Evolutionary conservation across 331 rosid genomes (phyloP), one percentile per base, ranked within the genome.

Genomic region (Rosa hybrid): DNA sequence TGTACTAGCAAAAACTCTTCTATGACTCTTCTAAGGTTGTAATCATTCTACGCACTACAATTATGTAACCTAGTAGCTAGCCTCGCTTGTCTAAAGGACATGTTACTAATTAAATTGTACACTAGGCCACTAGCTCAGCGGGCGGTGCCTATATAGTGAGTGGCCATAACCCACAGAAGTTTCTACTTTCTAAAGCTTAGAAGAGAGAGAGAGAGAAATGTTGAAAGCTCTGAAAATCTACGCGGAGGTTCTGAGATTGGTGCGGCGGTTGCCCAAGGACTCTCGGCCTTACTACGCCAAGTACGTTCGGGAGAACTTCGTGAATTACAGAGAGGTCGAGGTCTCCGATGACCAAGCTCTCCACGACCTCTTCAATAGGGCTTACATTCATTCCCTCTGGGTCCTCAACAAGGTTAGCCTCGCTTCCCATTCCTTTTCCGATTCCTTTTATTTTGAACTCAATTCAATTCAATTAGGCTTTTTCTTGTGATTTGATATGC

Each of bases 201-300:
- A 3, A 3, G 39, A 34, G 39, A 3, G 39, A 3, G 39, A 34
- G 46, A 44, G 48, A 57, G 23, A 57, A 8, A 57, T 57, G 64
- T 1, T 6, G 64, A 21, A 57, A 74, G 84, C 89, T 14, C 68
- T 86, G 82, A 72, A 82, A 87, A 44, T 83, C 48, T 89, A 87
- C 78, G 86, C 71, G 6, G 90, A 80, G 79, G 82, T 81, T 42
- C 46, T 65, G 60, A 79, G 90, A 78, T 69, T 86, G 14, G 97
- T 91, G 71, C 81, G 97, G 87, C 88, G 78, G 48, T 83, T 95
- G 34, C 97, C 99, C 0, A 84, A 84, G 88, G 96, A 93, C 51
- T 30, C 90, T 0, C 73, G 97, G 65, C 84, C 91, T 56, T 89
- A 87, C 78, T 91, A 90, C 81, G 91, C 97, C 77, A 90, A 92